phyloP scores from a whole-genome alignment of 106 monocot species.

The Acanthochlamys bracteata region DNA sequence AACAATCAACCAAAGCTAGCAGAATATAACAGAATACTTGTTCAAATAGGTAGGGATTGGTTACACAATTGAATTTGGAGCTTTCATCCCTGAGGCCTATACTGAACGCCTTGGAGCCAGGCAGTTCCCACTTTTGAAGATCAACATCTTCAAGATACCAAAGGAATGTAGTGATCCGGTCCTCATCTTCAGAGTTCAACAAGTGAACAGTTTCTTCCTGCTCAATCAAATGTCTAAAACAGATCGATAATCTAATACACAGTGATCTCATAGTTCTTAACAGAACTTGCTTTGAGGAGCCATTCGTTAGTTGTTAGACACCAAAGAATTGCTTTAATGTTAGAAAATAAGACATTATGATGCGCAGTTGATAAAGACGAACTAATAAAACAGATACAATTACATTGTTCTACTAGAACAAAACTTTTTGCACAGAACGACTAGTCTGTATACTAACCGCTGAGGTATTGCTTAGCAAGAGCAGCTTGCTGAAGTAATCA shows the following conservation, averaged over 20 bases:
- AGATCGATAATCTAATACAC: not conserved
- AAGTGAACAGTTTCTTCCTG: conserved; percentile 15
- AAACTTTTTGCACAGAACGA: no score
- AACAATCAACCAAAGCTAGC: not conserved
- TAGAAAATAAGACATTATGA: no score
- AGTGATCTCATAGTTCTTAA: no score
- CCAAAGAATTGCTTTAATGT: no score
- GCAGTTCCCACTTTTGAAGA: conserved; percentile 34
- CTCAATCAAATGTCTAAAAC: not conserved
- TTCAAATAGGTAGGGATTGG: conserved; percentile 70
- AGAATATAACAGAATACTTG: conserved; percentile 31
- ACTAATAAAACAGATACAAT: no score
- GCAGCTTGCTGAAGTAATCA: conserved; percentile 46
- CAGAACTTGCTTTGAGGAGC: no score
- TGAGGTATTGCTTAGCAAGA: conserved; percentile 3
- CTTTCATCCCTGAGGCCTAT: conserved; percentile 54
- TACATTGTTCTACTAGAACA: no score
- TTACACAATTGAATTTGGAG: conserved; percentile 56
- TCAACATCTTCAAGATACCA: conserved; percentile 59
- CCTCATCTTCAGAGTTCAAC: conserved; percentile 26
- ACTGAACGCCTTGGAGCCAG: conserved; percentile 44
- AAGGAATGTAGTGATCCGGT: conserved; percentile 31
- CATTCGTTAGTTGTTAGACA: no score
- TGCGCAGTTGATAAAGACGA: no score
- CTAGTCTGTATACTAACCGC: conserved; percentile 13